phyloP scores from a whole-genome alignment of 805 yeast species.

The Lipomyces sp. region DNA sequence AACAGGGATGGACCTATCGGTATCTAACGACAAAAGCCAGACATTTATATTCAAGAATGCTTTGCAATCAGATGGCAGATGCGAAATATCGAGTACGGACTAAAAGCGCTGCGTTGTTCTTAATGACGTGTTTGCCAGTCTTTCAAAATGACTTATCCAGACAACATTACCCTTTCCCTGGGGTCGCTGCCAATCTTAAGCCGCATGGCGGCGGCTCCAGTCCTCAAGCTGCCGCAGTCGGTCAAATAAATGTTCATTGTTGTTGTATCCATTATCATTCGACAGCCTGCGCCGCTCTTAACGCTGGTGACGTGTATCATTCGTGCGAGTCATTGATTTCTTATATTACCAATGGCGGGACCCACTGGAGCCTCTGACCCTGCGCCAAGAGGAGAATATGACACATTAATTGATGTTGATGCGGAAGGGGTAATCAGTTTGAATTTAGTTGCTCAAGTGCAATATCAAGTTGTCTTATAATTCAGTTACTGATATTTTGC shows the following conservation, averaged over 20 bases:
- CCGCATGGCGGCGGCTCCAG: not conserved
- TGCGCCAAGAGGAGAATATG: conserved; percentile 25
- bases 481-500: not conserved
- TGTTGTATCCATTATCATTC: not conserved
- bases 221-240: not conserved
- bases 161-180: no score
- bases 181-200: not conserved
- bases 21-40: no score
- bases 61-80: no score
- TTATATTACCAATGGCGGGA: conserved; percentile 14
- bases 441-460: not conserved
- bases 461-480: not conserved
- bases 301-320: not conserved
- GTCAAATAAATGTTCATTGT: no score
- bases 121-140: not conserved
- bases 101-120: not conserved
- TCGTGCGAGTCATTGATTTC: not conserved
- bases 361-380: not conserved
- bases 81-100: not conserved
- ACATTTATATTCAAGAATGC: no score
- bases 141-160: no score
- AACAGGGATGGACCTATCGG: no score
- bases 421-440: not conserved
- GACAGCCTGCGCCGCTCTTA: not conserved
- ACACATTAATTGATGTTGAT: conserved; percentile 35